Conservation (phyloP, 176 grass and related monocot species). For the Zizania latifolia region DNA sequence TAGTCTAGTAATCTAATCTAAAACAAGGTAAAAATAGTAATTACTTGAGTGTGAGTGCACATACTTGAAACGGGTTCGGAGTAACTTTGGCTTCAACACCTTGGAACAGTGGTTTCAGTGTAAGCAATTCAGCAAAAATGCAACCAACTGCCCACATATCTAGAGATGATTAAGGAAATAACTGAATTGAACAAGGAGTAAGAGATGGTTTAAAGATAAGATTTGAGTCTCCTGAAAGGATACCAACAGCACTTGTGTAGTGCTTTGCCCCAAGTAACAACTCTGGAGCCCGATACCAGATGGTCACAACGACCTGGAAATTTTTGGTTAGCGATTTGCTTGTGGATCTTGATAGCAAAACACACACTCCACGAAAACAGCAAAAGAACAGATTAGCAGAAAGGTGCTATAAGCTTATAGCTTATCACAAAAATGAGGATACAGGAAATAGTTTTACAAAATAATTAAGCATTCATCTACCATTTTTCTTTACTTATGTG, state of each 20-base stretch:
- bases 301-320: slow-evolving; percentile 92
- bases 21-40: slow-evolving; percentile 7
- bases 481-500: slow-evolving; percentile 8
- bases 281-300: slow-evolving; percentile 96
- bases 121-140: slow-evolving; percentile 98
- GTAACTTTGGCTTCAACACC: slow-evolving; percentile 92
- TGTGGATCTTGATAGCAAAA: neutral
- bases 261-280: slow-evolving; percentile 94
- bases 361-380: neutral
- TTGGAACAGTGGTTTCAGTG: slow-evolving; percentile 97
- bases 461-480: slow-evolving; percentile 14
- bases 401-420: neutral
- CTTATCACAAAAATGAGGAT: neutral
- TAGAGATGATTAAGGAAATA: slow-evolving; percentile 51
- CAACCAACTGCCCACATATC: slow-evolving; percentile 99
- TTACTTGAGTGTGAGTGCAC: slow-evolving; percentile 23
- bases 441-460: neutral
- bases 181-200: slow-evolving; percentile 3
- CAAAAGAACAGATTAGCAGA: neutral
- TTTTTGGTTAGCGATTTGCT: slow-evolving; percentile 8
- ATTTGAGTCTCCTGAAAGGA: slow-evolving; percentile 31
- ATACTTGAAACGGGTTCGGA: slow-evolving; percentile 93
- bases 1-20: neutral
- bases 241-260: slow-evolving; percentile 98
- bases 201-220: neutral